These are phyloP conservation scores for Annona squamosa DNA, from an alignment of 164 flowering plant genomes.

Conservation along the genomic window DNA sequence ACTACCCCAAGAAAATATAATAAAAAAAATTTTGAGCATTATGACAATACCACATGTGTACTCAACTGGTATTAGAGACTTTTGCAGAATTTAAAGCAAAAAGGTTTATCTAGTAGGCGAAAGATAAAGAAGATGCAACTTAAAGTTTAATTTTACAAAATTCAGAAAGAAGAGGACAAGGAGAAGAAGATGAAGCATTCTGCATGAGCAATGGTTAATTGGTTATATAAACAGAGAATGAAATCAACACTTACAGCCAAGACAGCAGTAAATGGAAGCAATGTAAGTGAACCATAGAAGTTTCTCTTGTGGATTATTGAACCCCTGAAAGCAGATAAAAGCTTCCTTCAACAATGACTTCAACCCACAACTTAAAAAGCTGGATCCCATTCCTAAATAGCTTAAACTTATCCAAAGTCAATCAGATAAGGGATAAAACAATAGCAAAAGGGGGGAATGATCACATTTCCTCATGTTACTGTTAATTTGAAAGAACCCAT, in stretches of 20 bases:
- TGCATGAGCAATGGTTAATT: background rate
- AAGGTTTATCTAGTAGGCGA: background rate
- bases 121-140: background rate
- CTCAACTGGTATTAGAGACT: too few species aligned
- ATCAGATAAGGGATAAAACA: background rate
- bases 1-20: too few species aligned
- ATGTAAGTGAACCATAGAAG: conserved; percentile 75
- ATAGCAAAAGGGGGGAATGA: too few species aligned
- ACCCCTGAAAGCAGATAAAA: conserved; percentile 53
- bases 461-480: too few species aligned
- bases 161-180: background rate
- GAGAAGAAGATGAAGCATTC: too few species aligned
- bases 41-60: too few species aligned
- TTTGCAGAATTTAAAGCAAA: too few species aligned
- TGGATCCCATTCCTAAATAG: background rate
- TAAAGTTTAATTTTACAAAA: background rate
- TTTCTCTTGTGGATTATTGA: conserved; percentile 61
- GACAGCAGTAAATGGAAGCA: conserved; percentile 73
- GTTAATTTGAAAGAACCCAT: too few species aligned
- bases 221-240: background rate
- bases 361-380: conserved; percentile 12
- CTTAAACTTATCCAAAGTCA: background rate
- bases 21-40: too few species aligned
- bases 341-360: conserved; percentile 12
- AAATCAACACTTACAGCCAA: conserved; percentile 45